Evolutionary conservation across 306 rosid genomes (phyloP), one percentile per base, ranked within the genome.

Genomic region (Vigna radiata): DNA sequence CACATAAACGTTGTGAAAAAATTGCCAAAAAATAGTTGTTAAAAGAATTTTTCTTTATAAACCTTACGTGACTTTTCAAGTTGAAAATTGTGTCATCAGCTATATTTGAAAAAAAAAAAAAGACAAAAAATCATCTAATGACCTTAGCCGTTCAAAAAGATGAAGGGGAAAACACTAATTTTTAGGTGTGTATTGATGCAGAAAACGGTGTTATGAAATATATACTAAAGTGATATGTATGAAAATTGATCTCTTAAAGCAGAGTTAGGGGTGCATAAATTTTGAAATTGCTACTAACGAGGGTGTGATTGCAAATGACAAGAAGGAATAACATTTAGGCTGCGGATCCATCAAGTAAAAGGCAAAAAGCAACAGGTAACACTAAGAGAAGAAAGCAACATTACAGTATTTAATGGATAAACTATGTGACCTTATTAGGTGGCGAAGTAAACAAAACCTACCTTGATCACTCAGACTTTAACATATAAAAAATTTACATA

Each of bases 391-490:
- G 72, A 75, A 62, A 83, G 72, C 68, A 79, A 70, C 79, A 2
- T 75, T 62, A 62, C 64, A 36, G 21, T 54, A 63, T 49, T 59
- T 63, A 63, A 55, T 46, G 23, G 17, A 21, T 13, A 47, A 69
- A 62, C 15, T 1, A 2, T 48, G 77, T 58, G 54, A 58, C 43
- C 53, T 7, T 64, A 16, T 7, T 64, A 16, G 58, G 49, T 76
- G 79, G 79, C 82, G 41, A 58, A 67, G 63, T 68, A 67, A 77
- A 77, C 23, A 2, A 46, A 76, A 23, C 39, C 48, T 29, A 70
- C 83, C 58, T 74, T 83, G 81, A 36, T 14, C 78, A 60, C 18
- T 61, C 73, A 54, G 77, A 76, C 70, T 76, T 36, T 29, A 0
- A 10, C 41, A 72, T 49, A 71, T 23, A 62, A 53, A 62, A 53